Conservation (phyloP, 2,329 filamentous ascomycete genomes). For the Diaporthe sp. region DNA sequence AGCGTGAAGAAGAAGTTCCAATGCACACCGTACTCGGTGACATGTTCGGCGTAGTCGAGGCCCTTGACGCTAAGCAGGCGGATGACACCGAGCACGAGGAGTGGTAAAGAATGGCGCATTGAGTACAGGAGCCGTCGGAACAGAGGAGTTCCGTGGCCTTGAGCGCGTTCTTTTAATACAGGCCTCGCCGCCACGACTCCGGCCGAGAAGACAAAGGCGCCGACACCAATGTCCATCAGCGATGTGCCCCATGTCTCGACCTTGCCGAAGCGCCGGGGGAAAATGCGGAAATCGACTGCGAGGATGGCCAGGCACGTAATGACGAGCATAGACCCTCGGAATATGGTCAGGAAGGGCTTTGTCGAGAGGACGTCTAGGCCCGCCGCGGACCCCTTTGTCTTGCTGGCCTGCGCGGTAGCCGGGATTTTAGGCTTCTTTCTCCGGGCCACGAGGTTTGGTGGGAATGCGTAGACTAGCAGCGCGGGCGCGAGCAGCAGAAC, state of each 20-base stretch:
- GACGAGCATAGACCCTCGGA: constrained; percentile 92
- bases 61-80: constrained; percentile 92
- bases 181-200: constrained; percentile 91
- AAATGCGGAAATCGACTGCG: constrained; percentile 95
- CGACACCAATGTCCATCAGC: constrained; percentile 98
- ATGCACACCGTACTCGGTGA: constrained; percentile 97
- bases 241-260: constrained; percentile 99
- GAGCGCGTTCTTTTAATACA: constrained; percentile 77
- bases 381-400: constrained; percentile 46
- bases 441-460: constrained; percentile 56
- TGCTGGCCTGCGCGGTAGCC: constrained; percentile 53
- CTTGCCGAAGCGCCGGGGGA: constrained; percentile 95
- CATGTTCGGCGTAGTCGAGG: constrained; percentile 95
- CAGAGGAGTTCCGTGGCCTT: constrained; percentile 64
- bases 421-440: constrained; percentile 66
- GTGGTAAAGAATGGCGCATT: constrained; percentile 84
- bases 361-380: constrained; percentile 73
- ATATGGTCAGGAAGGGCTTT: constrained; percentile 93
- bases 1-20: constrained; percentile 99
- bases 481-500: constrained; percentile 81
- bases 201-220: constrained; percentile 95
- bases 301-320: constrained; percentile 91
- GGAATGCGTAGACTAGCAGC: constrained; percentile 70
- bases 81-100: constrained; percentile 83
- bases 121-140: constrained; percentile 73